Base-by-base conservation (phyloP, 2,329 filamentous ascomycete species). In the Scleromitrula shiraiana region DNA sequence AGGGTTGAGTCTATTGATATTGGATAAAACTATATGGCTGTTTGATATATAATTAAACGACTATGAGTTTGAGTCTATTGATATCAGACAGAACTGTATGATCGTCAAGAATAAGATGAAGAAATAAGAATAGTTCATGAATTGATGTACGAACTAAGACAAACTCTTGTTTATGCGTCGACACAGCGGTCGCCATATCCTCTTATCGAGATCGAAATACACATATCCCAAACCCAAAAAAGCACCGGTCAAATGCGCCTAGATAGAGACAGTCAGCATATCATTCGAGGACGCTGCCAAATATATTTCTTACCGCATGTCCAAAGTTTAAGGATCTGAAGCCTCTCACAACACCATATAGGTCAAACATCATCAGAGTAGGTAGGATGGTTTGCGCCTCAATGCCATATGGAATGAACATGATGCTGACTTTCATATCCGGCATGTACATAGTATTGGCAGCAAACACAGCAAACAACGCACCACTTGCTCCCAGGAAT, bases 231-330 rank as follows among this genome's bases (percentile, higher is more conserved):
- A 20, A 9, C 41, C 41, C 30, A 44, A 26, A 17, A 44, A 1
- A 7, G 41, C 41, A 36, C 41, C 41, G 15, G 29, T 44, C 12
- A 44, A 26, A 44, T 44, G 41, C 30, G 41, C 30, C 41, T 44
- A 26, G 7, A 44, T 19, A 43, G 41, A 3, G 9, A 36, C n/a
- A n/a, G n/a, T n/a, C n/a, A n/a, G 5, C 20, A 6, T 12, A 27
- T 5, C 3, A 26, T n/a, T 3, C 19, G 2, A 19, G 22, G 5
- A 27, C 10, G n/a, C 22, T 20, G 3, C 4, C 35, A 12, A n/a
- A 15, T 35, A n/a, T n/a, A n/a, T n/a, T 7, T 19, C 41, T 36
- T 36, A 44, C 41, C 41, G 41, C 41, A 17, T 44, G 41, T 10
- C 22, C 41, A 7, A 37, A 20, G 23, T 17, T 37, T 8, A 44